Conservation (phyloP, 495 filamentous ascomycete genomes). For the Tuber aestivum region DNA sequence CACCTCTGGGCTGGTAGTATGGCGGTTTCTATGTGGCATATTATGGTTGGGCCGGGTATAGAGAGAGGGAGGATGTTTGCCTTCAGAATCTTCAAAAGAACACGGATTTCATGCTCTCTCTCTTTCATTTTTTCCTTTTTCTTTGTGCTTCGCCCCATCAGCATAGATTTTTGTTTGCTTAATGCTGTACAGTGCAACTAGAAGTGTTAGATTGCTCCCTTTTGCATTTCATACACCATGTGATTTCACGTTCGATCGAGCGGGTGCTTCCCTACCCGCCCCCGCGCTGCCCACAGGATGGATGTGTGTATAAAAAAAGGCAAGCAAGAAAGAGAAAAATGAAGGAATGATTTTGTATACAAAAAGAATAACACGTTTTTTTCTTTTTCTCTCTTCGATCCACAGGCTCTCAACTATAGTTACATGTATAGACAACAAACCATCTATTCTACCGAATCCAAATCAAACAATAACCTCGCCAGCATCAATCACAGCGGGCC, state of each 20-base stretch:
- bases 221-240: background rate
- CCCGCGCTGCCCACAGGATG: too few species aligned
- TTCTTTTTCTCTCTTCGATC: background rate
- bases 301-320: background rate
- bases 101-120: background rate
- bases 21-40: background rate
- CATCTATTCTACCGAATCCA: background rate
- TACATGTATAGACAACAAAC: background rate
- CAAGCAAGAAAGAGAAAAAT: background rate
- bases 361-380: background rate
- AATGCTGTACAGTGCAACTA: background rate
- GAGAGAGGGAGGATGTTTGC: slow-evolving; percentile 9
- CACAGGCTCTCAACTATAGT: background rate
- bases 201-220: background rate
- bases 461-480: slow-evolving; percentile 77
- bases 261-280: too few species aligned
- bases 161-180: background rate
- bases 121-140: slow-evolving; percentile 4
- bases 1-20: background rate
- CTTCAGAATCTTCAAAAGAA: slow-evolving; percentile 7
- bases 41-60: background rate
- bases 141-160: background rate
- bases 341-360: background rate
- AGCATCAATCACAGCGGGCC: slow-evolving; percentile 76
- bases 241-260: background rate